A percentile compares a stretch with the other conserved stretches of the same genome.
These are phyloP conservation scores for Magnaporthiopsis rhizophila DNA, from an alignment of 2,329 filamentous ascomycete genomes.

Conservation along the genomic window DNA sequence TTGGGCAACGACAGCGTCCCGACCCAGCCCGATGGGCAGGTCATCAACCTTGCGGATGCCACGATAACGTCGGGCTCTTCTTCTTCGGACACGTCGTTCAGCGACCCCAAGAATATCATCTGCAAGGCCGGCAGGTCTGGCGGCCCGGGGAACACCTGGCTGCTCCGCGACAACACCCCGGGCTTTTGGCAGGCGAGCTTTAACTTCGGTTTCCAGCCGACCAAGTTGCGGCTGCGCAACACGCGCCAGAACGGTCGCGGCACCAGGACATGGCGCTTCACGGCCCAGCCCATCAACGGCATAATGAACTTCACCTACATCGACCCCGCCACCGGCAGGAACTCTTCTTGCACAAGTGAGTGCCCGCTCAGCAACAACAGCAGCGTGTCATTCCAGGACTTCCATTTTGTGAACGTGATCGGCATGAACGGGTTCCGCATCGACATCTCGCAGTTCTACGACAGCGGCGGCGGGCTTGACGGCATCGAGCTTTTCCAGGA, in stretches of 20 bases:
- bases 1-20: constrained; percentile 71
- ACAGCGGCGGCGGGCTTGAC: constrained; percentile 72
- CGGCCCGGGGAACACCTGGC: constrained; percentile 71
- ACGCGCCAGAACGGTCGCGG: constrained; percentile 76
- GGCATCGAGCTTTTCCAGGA: constrained; percentile 84
- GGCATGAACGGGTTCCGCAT: constrained; percentile 84
- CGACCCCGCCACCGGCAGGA: constrained; percentile 62
- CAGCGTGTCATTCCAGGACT: constrained; percentile 70
- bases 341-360: constrained; percentile 65
- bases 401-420: constrained; percentile 78
- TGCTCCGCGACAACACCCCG: constrained; percentile 64
- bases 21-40: constrained; percentile 61
- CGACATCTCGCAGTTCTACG: constrained; percentile 83
- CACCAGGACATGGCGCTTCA: constrained; percentile 81
- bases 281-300: constrained; percentile 75
- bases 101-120: constrained; percentile 70
- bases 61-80: constrained; percentile 61
- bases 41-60: constrained; percentile 77
- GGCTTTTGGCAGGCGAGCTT: constrained; percentile 83
- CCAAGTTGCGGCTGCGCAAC: constrained; percentile 82
- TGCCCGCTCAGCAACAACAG: constrained; percentile 75
- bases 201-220: constrained; percentile 76
- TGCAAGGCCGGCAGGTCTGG: constrained; percentile 66
- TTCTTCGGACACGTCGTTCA: constrained; percentile 55
- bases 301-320: constrained; percentile 95